phyloP scores from a whole-genome alignment of 1,284 basidiomycete species.

The Vanrija pseudolonga region DNA sequence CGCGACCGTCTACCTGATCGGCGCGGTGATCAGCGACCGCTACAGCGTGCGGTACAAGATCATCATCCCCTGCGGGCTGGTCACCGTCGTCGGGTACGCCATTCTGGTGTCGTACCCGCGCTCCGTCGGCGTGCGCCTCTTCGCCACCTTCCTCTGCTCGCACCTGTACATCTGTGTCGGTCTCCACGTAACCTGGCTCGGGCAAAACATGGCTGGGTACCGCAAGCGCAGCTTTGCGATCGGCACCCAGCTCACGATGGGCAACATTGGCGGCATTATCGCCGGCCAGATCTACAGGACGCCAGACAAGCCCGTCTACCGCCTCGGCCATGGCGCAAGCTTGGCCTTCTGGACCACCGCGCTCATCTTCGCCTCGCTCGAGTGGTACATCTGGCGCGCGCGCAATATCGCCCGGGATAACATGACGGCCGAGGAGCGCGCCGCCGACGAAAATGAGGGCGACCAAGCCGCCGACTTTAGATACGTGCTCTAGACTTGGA shows the following conservation, averaged over 20 bases:
- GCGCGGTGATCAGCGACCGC: constrained; percentile 8
- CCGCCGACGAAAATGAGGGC: constrained; percentile 1
- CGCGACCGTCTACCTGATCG: constrained; percentile 16
- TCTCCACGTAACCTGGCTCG: constrained; percentile 22
- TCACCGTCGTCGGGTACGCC: constrained; percentile 17
- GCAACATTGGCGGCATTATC: constrained; percentile 16
- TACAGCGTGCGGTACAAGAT: constrained; percentile 7
- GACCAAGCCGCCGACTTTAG: constrained; percentile 3
- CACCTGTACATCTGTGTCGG: constrained; percentile 25
- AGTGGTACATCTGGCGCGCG: constrained; percentile 5
- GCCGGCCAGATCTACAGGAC: constrained; percentile 9
- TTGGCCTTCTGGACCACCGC: constrained; percentile 3
- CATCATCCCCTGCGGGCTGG: constrained; percentile 4
- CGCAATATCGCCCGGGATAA: not conserved
- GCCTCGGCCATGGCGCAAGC: constrained; percentile 1
- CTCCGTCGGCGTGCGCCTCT: constrained; percentile 16
- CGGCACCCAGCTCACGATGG: constrained; percentile 28
- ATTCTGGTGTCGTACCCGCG: constrained; percentile 17
- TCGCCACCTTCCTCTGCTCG: constrained; percentile 21
- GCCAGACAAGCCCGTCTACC: constrained; percentile 3
- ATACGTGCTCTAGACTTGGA: constrained; percentile 1
- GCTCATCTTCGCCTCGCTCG: constrained; percentile 2
- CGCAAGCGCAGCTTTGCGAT: constrained; percentile 24
- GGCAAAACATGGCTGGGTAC: constrained; percentile 20
- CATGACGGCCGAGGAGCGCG: constrained; percentile 2